These are phyloP conservation scores for Leccinum pseudoinsigne DNA, from an alignment of 1,284 basidiomycete genomes.

Conservation along the genomic window DNA sequence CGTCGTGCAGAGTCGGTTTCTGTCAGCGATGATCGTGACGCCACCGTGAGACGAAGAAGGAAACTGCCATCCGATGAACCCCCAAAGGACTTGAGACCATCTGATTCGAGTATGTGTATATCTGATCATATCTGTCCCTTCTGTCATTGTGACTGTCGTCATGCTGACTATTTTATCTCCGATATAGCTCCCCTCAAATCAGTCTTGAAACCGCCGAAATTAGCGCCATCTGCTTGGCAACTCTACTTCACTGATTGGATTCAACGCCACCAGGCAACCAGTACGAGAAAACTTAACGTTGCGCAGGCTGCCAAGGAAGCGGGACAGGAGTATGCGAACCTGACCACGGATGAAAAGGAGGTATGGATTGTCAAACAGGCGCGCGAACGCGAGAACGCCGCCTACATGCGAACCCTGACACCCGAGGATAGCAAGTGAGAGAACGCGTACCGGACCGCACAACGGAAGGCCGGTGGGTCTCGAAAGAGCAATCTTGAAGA, in stretches of 20 bases:
- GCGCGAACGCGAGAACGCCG: conserved; percentile 78
- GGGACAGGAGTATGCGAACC: conserved; percentile 83
- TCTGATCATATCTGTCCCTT: conserved; percentile 31
- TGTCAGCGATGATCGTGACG: conserved; percentile 63
- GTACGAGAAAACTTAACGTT: conserved; percentile 86
- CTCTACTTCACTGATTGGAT: conserved; percentile 97
- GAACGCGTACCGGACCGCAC: conserved; percentile 89
- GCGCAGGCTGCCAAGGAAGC: conserved; percentile 96
- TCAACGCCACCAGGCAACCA: conserved; percentile 81
- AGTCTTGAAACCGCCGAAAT: conserved; percentile 39
- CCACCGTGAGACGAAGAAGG: conserved; percentile 67
- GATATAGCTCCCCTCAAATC: conserved; percentile 58
- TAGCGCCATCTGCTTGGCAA: conserved; percentile 93
- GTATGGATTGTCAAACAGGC: conserved; percentile 73
- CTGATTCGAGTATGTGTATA: conserved; percentile 33
- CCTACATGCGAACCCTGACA: conserved; percentile 88
- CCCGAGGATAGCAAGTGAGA: conserved; percentile 95
- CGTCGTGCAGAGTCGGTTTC: conserved; percentile 65
- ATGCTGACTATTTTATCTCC: conserved; percentile 28
- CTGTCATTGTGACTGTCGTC: conserved; percentile 10
- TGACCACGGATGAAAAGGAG: conserved; percentile 82
- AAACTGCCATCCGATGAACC: conserved; percentile 48
- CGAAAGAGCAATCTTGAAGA: conserved; percentile 96
- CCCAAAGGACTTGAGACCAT: conserved; percentile 33
- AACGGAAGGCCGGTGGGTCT: conserved; percentile 92